phyloP scores from a whole-genome alignment of 345 rosid genomes.

The Aegle marmelos region DNA sequence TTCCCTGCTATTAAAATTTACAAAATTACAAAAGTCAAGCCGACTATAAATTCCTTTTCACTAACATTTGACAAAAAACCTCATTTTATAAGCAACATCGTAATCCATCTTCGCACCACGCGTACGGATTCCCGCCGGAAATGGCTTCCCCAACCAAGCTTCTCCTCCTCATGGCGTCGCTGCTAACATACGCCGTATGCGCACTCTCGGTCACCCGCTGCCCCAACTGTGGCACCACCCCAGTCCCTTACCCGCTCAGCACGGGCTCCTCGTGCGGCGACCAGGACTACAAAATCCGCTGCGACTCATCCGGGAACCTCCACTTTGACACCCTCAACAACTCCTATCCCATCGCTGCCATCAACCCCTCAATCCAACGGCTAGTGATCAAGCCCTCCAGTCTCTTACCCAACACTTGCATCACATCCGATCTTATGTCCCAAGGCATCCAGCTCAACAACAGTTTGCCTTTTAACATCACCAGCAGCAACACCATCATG shows the following conservation, averaged over 20 bases:
- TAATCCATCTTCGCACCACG: too few species aligned
- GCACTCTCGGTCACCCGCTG: conserved; percentile 25
- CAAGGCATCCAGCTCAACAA: conserved; percentile 30
- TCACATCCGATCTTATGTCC: conserved; percentile 27
- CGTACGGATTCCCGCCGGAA: neutral
- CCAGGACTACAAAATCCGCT: conserved; percentile 39
- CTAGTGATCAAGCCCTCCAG: conserved; percentile 35
- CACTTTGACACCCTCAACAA: conserved; percentile 36
- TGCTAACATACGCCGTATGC: conserved; percentile 15
- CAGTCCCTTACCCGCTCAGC: conserved; percentile 53
- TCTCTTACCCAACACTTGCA: conserved; percentile 31
- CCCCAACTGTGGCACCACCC: conserved; percentile 41
- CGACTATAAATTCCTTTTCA: neutral
- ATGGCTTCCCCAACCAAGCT: conserved; percentile 14
- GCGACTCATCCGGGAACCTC: conserved; percentile 25
- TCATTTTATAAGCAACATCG: too few species aligned
- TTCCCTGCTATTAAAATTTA: too few species aligned
- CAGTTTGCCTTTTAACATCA: conserved; percentile 46
- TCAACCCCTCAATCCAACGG: conserved; percentile 28
- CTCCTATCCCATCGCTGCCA: conserved; percentile 38
- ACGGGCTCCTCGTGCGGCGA: conserved; percentile 46
- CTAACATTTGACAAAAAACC: neutral
- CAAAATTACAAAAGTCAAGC: too few species aligned
- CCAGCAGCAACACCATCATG: conserved; percentile 42
- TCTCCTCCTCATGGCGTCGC: conserved; percentile 29